Conservation (phyloP, 2,329 filamentous ascomycete genomes). For the Pezicula rhizophila region DNA sequence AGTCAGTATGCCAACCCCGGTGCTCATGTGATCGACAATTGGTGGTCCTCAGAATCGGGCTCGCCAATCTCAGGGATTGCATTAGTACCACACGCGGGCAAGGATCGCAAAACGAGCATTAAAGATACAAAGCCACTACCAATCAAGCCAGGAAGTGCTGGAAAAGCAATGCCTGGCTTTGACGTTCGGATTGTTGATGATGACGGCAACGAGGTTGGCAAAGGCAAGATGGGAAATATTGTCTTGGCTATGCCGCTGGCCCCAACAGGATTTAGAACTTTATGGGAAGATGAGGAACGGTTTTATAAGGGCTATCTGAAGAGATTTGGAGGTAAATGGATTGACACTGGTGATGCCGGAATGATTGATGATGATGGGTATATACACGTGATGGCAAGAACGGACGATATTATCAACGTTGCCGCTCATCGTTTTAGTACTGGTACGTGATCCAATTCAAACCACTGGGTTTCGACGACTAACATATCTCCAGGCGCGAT, state of each 20-base stretch:
- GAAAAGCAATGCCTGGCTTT: slow-evolving; percentile 87
- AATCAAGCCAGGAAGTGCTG: slow-evolving; percentile 80
- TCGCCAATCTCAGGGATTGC: slow-evolving; percentile 63
- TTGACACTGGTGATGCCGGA: slow-evolving; percentile 88
- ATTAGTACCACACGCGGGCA: slow-evolving; percentile 55
- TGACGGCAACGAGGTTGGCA: slow-evolving; percentile 62
- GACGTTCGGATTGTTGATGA: slow-evolving; percentile 83
- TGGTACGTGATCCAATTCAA: slow-evolving; percentile 42
- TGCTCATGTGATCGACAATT: slow-evolving; percentile 63
- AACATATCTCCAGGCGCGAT: slow-evolving; percentile 57
- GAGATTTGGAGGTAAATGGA: slow-evolving; percentile 73
- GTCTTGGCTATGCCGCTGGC: slow-evolving; percentile 77
- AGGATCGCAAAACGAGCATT: slow-evolving; percentile 38
- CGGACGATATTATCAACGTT: slow-evolving; percentile 92
- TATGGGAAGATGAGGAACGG: slow-evolving; percentile 80
- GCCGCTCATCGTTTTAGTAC: slow-evolving; percentile 87
- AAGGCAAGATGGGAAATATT: slow-evolving; percentile 82
- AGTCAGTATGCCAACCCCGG: slow-evolving; percentile 56
- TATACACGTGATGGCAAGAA: slow-evolving; percentile 56
- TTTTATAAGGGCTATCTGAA: slow-evolving; percentile 84
- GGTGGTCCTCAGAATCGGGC: slow-evolving; percentile 69
- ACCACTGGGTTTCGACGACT: slow-evolving; percentile 3
- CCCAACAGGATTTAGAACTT: slow-evolving; percentile 76
- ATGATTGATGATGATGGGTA: slow-evolving; percentile 73
- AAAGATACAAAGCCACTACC: slow-evolving; percentile 41